A percentile compares a stretch with the other conserved stretches of the same genome.
These are phyloP conservation scores for Ceratobasidium sp. DNA, from an alignment of 1,284 basidiomycete species.

Conservation along the genomic window DNA sequence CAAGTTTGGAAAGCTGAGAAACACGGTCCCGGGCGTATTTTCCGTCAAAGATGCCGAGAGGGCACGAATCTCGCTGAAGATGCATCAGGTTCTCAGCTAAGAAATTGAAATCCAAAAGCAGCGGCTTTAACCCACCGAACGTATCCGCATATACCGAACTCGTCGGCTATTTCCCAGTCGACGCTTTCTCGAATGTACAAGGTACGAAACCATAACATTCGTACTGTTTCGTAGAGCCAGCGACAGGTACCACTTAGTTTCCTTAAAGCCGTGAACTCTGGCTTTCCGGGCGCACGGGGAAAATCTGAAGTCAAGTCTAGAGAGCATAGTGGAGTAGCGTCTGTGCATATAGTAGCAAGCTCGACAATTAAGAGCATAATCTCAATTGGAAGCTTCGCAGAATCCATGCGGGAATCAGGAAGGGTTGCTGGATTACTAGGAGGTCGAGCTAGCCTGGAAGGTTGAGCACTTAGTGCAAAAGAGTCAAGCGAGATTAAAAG, in stretches of 20 bases:
- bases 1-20: slow-evolving; percentile 9
- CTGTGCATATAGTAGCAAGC: neutral
- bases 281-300: neutral
- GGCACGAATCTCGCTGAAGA: slow-evolving; percentile 15
- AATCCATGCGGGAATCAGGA: neutral
- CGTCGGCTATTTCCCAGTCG: neutral
- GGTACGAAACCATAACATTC: slow-evolving; percentile 10
- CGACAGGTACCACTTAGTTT: neutral
- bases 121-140: neutral
- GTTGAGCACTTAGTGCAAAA: too few relatives aligned
- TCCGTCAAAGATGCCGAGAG: slow-evolving; percentile 5
- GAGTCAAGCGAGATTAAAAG: too few relatives aligned
- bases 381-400: slow-evolving; percentile 1
- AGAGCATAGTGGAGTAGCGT: neutral
- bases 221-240: slow-evolving; percentile 2
- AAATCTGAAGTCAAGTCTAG: slow-evolving; percentile 25
- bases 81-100: too few relatives aligned
- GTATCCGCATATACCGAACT: slow-evolving; percentile 10
- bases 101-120: neutral
- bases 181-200: slow-evolving; percentile 10
- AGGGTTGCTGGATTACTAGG: too few relatives aligned
- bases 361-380: slow-evolving; percentile 10
- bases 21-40: neutral
- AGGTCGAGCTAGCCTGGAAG: too few relatives aligned
- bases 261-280: neutral